Evolutionary conservation across 148 eudicot species (phyloP), one percentile per base, ranked within the genome.

Genomic region (Oxyria digyna): DNA sequence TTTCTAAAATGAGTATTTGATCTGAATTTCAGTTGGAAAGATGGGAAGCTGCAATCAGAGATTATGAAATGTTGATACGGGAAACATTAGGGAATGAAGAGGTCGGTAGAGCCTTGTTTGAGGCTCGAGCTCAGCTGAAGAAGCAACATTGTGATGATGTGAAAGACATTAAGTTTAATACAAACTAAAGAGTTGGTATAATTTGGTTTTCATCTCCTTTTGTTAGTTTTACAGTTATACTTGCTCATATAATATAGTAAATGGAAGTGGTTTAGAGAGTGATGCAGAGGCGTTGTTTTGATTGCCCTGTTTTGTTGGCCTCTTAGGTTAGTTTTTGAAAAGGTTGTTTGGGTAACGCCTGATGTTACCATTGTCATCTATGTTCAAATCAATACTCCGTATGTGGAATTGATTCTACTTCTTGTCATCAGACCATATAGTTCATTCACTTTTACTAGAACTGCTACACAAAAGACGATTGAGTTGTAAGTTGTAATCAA

Each of bases 21-120:
- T 23, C 8, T 7, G 40, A 24, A 38, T 0, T 67, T 67, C 63
- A 81, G 85, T 35, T 81, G 73, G 85, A 80, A 63, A 81, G 81
- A 72, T 84, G 86, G 91, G 82, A 82, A 57, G 88, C 86, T 55
- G 82, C 91, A 3, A 73, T 86, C 31, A 79, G 78, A 73, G 97
- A 91, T 65, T 91, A 88, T 35, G 88, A 88, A 77, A 71, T 78
- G 26, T 67, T 91, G 80, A 76, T 74, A 32, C 66, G 81, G 68
- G 91, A 84, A 81, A 67, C 55, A 31, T 80, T 78, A 0, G 86
- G 80, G 59, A 83, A 86, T 73, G 82, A 76, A 71, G 89, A 80
- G 70, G 83, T 88, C 26, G 78, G 74, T 17, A 70, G 63, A 54
- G 87, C 78, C 37, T 72, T 85, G 57, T 73, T 75, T 15, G 80